Conservation (phyloP, 1,139 yeast species). For the Pichiaceae sp. region DNA sequence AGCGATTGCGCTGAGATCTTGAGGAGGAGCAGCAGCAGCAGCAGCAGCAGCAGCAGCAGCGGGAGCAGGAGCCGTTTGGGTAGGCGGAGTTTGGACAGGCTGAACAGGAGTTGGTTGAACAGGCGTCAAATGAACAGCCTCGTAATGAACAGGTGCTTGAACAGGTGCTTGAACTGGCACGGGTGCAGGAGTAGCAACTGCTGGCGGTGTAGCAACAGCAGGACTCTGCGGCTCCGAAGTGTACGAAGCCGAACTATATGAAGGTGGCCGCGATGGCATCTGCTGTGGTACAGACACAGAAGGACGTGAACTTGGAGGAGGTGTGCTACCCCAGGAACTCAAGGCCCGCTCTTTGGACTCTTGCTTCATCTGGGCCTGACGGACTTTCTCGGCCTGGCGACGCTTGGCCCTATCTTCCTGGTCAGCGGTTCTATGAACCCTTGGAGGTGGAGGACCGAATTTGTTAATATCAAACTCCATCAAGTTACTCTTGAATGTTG, state of each 20-base stretch:
- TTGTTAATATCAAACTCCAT: slow-evolving; percentile 25
- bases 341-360: slow-evolving; percentile 19
- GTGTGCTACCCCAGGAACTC: slow-evolving; percentile 3
- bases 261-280: neutral
- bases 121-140: slow-evolving; percentile 3
- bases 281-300: slow-evolving; percentile 1
- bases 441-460: slow-evolving; percentile 28
- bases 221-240: slow-evolving; percentile 4
- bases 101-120: slow-evolving; percentile 1
- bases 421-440: slow-evolving; percentile 16
- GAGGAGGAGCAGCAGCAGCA: neutral
- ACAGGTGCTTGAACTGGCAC: neutral
- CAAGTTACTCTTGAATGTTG: slow-evolving; percentile 20
- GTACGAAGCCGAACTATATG: slow-evolving; percentile 1
- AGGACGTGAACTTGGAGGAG: neutral
- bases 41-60: neutral
- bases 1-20: neutral
- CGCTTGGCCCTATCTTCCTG: slow-evolving; percentile 15
- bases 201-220: slow-evolving; percentile 2
- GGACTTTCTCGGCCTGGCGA: slow-evolving; percentile 14
- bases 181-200: neutral
- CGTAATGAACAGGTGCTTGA: neutral
- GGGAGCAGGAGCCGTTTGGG: slow-evolving; percentile 20
- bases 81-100: slow-evolving; percentile 16
- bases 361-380: slow-evolving; percentile 19